phyloP scores from a whole-genome alignment of 305 asterid genomes.

The Salvia sclarea region DNA sequence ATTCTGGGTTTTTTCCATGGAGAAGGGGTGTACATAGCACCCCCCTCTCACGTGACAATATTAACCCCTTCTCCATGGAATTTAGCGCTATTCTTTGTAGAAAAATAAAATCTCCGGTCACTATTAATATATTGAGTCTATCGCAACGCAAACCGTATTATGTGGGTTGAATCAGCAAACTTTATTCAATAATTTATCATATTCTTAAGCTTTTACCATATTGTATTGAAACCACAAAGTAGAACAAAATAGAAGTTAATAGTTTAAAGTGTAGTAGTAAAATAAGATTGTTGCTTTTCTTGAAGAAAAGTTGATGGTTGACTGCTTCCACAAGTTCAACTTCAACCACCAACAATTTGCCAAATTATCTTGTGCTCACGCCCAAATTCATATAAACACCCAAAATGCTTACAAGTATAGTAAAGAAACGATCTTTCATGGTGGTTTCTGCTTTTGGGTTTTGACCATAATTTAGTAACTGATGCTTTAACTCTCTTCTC shows the following conservation, averaged over 20 bases:
- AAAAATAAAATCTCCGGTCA: too few relatives aligned
- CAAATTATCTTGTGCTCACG: conserved; percentile 9
- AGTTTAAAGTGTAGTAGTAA: neutral
- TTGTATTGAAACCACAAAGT: neutral
- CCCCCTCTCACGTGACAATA: too few relatives aligned
- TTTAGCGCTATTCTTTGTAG: too few relatives aligned
- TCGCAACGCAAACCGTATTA: too few relatives aligned
- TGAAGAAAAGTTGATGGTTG: neutral
- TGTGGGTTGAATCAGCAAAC: neutral
- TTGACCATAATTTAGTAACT: conserved; percentile 18
- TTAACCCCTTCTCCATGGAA: too few relatives aligned
- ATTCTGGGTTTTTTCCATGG: too few relatives aligned
- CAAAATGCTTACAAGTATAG: neutral
- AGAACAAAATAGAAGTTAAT: neutral
- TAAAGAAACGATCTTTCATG: neutral
- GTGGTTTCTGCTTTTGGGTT: conserved; percentile 7
- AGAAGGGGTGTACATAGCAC: too few relatives aligned
- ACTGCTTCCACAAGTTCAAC: conserved; percentile 29
- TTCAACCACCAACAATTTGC: conserved; percentile 7
- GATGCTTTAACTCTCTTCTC: conserved; percentile 21
- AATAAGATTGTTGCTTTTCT: neutral
- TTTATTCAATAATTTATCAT: neutral
- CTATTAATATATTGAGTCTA: too few relatives aligned
- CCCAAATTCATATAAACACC: neutral
- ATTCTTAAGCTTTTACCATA: neutral